phyloP scores from a whole-genome alignment of 306 rosid genomes.

The Clitoria ternatea region DNA sequence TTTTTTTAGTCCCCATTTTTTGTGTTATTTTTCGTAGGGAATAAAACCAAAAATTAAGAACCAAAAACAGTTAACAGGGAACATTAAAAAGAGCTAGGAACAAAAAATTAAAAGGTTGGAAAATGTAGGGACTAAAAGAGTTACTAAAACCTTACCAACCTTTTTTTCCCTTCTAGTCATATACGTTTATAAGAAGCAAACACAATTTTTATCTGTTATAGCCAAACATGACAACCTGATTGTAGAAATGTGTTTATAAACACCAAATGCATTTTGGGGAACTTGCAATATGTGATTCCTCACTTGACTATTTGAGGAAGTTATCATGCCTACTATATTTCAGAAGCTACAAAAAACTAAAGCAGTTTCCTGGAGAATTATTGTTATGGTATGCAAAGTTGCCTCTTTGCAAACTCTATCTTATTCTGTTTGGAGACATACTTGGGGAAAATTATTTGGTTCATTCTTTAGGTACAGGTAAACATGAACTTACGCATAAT shows the following conservation, averaged over 20 bases:
- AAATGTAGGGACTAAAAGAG: no score
- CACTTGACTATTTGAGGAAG: constrained; percentile 3
- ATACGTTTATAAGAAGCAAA: background rate
- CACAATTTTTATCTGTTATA: background rate
- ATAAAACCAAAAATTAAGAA: no score
- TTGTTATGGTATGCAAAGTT: background rate
- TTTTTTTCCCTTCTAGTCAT: background rate
- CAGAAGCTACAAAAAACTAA: background rate
- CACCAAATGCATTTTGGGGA: background rate
- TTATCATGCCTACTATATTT: background rate
- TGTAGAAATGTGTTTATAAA: background rate
- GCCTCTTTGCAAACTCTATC: background rate
- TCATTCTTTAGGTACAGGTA: background rate
- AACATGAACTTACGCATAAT: background rate
- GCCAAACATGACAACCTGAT: background rate
- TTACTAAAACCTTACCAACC: no score
- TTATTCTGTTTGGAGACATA: background rate
- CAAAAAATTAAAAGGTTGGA: no score
- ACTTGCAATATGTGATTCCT: background rate
- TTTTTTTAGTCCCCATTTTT: no score
- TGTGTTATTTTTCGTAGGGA: no score
- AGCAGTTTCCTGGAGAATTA: background rate
- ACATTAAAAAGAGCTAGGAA: no score
- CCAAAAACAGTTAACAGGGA: no score
- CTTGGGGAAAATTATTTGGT: background rate